Evolutionary conservation across 192 early-diverging fungal species (phyloP), one percentile per base, ranked within the genome.

Genomic region (Coemansia sp.): DNA sequence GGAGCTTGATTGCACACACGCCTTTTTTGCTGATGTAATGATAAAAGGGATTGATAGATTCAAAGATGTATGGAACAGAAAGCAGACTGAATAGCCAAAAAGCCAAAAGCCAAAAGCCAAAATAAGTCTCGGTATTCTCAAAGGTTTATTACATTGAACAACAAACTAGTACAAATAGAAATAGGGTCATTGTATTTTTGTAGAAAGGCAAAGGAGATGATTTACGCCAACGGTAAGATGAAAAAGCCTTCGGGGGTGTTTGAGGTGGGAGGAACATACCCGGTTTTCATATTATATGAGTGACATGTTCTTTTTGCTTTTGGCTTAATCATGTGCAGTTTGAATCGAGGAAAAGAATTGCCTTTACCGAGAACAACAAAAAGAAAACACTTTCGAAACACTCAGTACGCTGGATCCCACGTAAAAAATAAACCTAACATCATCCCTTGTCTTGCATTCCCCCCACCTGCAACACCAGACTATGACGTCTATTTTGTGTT

Each of bases 401-500:
- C n/a, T n/a, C n/a, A n/a, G n/a, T n/a, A n/a, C n/a, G n/a, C n/a
- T n/a, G n/a, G n/a, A n/a, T n/a, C n/a, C n/a, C n/a, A n/a, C n/a
- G n/a, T n/a, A n/a, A n/a, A n/a, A n/a, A n/a, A n/a, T n/a, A n/a
- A n/a, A n/a, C n/a, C n/a, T n/a, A n/a, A n/a, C n/a, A n/a, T n/a
- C n/a, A n/a, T n/a, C n/a, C n/a, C n/a, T n/a, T n/a, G n/a, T n/a
- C n/a, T n/a, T n/a, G n/a, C n/a, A n/a, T n/a, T n/a, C n/a, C n/a
- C n/a, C n/a, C n/a, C 38, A 50, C 20, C 41, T 29, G n/a, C 48
- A 22, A 27, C 37, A 50, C 36, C 20, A 23, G 48, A 29, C n/a
- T 48, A 20, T 50, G 37, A 27, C 50, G 33, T 52, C 52, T 56
- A 45, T 42, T 60, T 13, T 36, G 19, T 44, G 15, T 20, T 20